Percentiles rank a stretch among this genome's conserved stretches.
Conservation (phyloP, 345 rosid species). For the Balakata baccata region DNA sequence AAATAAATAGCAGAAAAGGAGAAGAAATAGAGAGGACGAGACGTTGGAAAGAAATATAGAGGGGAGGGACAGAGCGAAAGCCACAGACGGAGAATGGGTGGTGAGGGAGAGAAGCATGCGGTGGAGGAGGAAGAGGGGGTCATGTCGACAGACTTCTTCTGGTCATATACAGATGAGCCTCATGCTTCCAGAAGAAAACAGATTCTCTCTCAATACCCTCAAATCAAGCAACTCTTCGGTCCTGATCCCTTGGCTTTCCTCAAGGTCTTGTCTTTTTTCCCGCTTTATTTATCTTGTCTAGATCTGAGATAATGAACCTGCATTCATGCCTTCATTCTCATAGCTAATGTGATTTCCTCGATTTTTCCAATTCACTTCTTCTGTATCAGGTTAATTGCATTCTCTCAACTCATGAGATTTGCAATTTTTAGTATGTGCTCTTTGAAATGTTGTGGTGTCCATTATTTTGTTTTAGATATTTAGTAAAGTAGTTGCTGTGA, state of each 20-base stretch:
- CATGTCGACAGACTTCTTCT: constrained; percentile 78
- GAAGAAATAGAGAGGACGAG: too few species aligned
- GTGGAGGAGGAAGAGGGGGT: constrained; percentile 42
- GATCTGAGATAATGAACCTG: constrained; percentile 3
- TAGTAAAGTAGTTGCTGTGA: too few species aligned
- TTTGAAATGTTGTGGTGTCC: background rate
- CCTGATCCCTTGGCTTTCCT: constrained; percentile 75
- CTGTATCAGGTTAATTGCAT: background rate
- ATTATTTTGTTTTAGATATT: background rate
- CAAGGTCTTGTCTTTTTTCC: constrained; percentile 44
- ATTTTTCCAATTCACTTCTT: background rate
- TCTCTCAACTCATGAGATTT: background rate
- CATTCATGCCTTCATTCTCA: background rate
- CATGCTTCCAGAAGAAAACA: constrained; percentile 71
- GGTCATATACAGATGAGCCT: constrained; percentile 94
- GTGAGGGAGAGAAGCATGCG: constrained; percentile 29
- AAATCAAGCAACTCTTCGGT: constrained; percentile 75
- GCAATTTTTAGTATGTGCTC: background rate
- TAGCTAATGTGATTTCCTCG: background rate
- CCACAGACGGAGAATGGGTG: constrained; percentile 8
- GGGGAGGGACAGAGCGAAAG: too few species aligned
- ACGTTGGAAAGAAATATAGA: too few species aligned
- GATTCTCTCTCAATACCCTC: constrained; percentile 87
- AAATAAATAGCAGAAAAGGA: too few species aligned
- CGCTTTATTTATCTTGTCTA: background rate